Percentiles rank a stretch among this genome's conserved stretches.
phyloP scores from a whole-genome alignment of 2,329 filamentous ascomycete genomes.

The Penicillium sp. region DNA sequence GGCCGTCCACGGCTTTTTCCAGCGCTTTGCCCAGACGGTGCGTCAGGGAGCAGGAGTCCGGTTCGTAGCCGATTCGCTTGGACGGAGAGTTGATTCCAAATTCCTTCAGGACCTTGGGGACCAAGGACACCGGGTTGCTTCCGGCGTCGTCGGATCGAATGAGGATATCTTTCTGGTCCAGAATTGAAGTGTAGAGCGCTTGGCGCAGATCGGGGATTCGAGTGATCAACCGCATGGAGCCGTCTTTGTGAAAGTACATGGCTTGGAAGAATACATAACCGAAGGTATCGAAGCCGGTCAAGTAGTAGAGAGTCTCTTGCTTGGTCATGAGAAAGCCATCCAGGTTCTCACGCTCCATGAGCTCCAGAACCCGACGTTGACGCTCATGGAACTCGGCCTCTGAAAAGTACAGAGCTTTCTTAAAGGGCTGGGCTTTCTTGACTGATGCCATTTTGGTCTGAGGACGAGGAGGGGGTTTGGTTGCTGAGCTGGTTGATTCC shows the following conservation, averaged over 20 bases:
- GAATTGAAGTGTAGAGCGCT: conserved; percentile 34
- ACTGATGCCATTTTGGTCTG: conserved; percentile 1
- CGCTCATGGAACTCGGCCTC: conserved; percentile 26
- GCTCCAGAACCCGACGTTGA: conserved; percentile 21
- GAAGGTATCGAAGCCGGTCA: conserved; percentile 37
- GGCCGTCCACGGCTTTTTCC: conserved; percentile 29
- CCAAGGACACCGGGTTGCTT: conserved; percentile 31
- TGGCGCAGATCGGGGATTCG: conserved; percentile 30
- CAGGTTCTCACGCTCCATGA: conserved; percentile 34
- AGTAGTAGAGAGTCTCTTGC: conserved; percentile 32
- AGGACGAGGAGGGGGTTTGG: background rate
- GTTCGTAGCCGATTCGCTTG: conserved; percentile 33
- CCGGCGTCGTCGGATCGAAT: conserved; percentile 31
- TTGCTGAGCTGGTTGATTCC: background rate
- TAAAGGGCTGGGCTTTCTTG: conserved; percentile 25
- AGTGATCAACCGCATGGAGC: conserved; percentile 33
- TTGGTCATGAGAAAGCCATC: conserved; percentile 38
- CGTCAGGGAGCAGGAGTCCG: conserved; percentile 40
- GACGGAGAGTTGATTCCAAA: conserved; percentile 30
- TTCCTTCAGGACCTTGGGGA: conserved; percentile 28
- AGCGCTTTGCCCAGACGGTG: conserved; percentile 33
- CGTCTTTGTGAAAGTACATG: conserved; percentile 38
- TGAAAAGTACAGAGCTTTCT: conserved; percentile 31
- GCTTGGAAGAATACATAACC: conserved; percentile 41
- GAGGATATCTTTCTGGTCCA: conserved; percentile 30